These are phyloP conservation scores for Populus davidiana DNA, from an alignment of 345 rosid species.

Conservation along the genomic window DNA sequence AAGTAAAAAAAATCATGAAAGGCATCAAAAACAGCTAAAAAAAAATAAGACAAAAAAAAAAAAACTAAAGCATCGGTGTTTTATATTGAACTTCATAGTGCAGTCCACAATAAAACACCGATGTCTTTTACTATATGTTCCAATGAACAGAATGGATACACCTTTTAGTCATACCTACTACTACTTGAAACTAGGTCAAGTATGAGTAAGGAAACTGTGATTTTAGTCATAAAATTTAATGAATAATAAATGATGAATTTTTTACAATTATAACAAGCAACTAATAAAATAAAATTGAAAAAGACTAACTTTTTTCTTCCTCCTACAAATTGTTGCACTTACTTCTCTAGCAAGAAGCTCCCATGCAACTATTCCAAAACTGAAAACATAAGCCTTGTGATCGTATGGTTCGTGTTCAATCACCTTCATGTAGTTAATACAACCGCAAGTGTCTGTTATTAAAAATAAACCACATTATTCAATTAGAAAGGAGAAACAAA, in stretches of 20 bases:
- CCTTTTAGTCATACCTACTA: slow-evolving; percentile 95
- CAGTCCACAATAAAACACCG: no score
- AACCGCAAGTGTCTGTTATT: background rate
- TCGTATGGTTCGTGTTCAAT: slow-evolving; percentile 91
- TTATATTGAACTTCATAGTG: no score
- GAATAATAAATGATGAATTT: background rate
- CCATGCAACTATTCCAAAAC: slow-evolving; percentile 85
- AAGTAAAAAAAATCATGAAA: no score
- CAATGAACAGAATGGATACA: slow-evolving; percentile 8
- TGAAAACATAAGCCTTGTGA: slow-evolving; percentile 88
- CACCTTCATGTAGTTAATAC: slow-evolving; percentile 52
- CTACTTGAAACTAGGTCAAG: slow-evolving; percentile 87
- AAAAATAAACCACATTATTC: no score
- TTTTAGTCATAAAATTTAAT: slow-evolving; percentile 5
- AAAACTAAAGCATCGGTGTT: no score
- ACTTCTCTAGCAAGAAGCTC: slow-evolving; percentile 94
- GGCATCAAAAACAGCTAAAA: no score
- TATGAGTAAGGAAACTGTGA: slow-evolving; percentile 72
- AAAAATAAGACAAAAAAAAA: no score
- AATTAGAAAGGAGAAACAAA: no score
- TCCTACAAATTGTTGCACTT: slow-evolving; percentile 17
- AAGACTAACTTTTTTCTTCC: background rate
- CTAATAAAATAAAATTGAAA: background rate
- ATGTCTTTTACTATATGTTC: no score
- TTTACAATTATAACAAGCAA: background rate